Base-by-base conservation (phyloP, 2,329 filamentous ascomycete genomes). In the Setomelanomma holmii region DNA sequence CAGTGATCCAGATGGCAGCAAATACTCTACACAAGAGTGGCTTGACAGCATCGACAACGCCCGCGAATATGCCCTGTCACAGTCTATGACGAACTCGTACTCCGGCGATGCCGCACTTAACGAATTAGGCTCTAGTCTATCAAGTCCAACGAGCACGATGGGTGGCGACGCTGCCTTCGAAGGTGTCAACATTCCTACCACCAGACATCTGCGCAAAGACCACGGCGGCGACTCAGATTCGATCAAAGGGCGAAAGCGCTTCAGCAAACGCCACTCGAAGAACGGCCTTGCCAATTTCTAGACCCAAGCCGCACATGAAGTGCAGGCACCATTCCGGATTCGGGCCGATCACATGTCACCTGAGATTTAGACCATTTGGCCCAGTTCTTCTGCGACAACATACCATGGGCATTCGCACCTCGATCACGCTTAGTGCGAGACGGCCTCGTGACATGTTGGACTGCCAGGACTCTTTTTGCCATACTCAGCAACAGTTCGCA, bases 221-320 rank as follows among this genome's bases (percentile, higher is more conserved):
- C 72, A 67, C 59, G 76, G 74, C 59, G 76, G 74, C 43, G 82
- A 84, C 60, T 73, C 75, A 41, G 82, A 84, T 45, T 83, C 81
- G n/a, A 65, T 82, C 14, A 86, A 84, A 69, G 82, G 82, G 42
- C 79, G 81, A 61, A 86, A 86, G 69, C 76, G 85, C 42, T 98
- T 97, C 76, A 96, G 92, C 78, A 95, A 95, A 77, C 84, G 93
- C 63, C 91, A 96, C 76, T 96, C 90, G 14, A 96, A 96, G 78
- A 96, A 91, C 73, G 93, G 93, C n/a, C 83, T 96, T 42, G 91
- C 91, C 22, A 89, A 93, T 42, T 96, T 97, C 71, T 96, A 36
- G n/a, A 4, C n/a, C n/a, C n/a, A n/a, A n/a, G n/a, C n/a, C n/a
- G n/a, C n/a, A n/a, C n/a, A n/a, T n/a, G n/a, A n/a, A n/a, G n/a